A percentile compares a stretch with the other conserved stretches of the same genome.
Evolutionary conservation across 108 stramenopile genomes (phyloP).

Genomic region (Bacterosira constricta): DNA sequence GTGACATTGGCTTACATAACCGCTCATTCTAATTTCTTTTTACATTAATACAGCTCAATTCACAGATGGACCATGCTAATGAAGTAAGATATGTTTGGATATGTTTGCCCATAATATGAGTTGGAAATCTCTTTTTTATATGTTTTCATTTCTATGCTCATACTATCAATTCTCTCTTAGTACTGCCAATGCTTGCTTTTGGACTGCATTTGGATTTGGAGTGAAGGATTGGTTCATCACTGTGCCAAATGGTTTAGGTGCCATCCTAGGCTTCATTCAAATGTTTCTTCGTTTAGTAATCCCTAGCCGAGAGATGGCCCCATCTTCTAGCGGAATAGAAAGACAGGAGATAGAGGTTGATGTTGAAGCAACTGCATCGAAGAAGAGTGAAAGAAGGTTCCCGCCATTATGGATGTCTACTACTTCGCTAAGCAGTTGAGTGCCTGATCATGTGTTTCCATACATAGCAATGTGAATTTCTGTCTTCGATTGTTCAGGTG

Average conservation of each 20-base stretch:
- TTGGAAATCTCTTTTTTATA: neutral
- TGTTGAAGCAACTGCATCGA: slow-evolving; percentile 3
- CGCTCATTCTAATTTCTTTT: neutral
- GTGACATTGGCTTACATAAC: too few species aligned
- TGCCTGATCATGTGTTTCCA: too few species aligned
- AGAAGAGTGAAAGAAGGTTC: too few species aligned
- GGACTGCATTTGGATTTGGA: slow-evolving; percentile 75
- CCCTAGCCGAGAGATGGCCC: slow-evolving; percentile 2
- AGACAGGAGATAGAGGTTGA: neutral
- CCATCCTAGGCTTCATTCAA: slow-evolving; percentile 64
- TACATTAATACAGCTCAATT: slow-evolving; percentile 31
- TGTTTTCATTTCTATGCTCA: neutral
- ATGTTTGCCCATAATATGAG: neutral
- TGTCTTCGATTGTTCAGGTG: too few species aligned
- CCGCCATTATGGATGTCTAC: too few species aligned
- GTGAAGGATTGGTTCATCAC: slow-evolving; percentile 63
- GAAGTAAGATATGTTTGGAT: slow-evolving; percentile 18
- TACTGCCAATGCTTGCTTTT: slow-evolving; percentile 70
- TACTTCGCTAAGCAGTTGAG: too few species aligned
- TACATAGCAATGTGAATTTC: too few species aligned
- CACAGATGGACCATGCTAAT: slow-evolving; percentile 47
- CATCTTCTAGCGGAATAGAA: neutral
- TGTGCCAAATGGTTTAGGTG: slow-evolving; percentile 76
- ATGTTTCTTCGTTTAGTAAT: slow-evolving; percentile 49
- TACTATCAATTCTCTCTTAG: neutral